A percentile compares a stretch with the other conserved stretches of the same genome.
Evolutionary conservation across 345 rosid genomes (phyloP).

Genomic region (Trapa bicornis): DNA sequence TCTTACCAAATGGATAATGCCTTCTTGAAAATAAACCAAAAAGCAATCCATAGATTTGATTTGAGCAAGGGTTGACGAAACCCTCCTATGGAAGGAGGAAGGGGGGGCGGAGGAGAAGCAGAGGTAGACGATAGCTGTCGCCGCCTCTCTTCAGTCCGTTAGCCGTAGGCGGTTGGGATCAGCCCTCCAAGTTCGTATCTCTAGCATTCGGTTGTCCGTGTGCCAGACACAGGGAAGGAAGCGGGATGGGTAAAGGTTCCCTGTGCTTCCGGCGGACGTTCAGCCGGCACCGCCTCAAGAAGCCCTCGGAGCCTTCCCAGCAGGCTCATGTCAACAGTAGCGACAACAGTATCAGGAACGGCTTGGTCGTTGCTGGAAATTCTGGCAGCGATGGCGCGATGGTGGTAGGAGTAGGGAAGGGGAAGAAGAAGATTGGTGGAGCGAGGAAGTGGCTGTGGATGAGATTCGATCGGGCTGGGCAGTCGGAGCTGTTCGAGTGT

Average conservation of each 20-base stretch:
- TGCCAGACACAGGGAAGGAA: not conserved
- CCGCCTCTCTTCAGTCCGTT: not conserved
- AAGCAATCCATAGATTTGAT: not conserved
- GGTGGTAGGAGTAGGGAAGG: slow-evolving; percentile 25
- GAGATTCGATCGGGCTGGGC: slow-evolving; percentile 72
- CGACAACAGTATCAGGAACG: not conserved
- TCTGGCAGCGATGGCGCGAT: slow-evolving; percentile 17
- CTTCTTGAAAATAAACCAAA: too few species aligned
- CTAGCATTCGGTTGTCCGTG: not conserved
- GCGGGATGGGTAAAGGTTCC: slow-evolving; percentile 35
- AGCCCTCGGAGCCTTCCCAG: slow-evolving; percentile 16
- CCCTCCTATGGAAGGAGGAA: slow-evolving; percentile 8
- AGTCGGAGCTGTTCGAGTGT: slow-evolving; percentile 67
- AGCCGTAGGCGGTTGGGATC: not conserved
- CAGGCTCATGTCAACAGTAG: not conserved
- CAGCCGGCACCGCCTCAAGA: slow-evolving; percentile 35
- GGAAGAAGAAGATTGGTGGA: slow-evolving; percentile 83
- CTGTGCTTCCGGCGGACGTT: slow-evolving; percentile 36
- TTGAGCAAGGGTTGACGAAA: not conserved
- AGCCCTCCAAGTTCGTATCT: not conserved
- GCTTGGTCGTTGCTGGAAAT: not conserved
- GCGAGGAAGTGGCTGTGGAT: slow-evolving; percentile 92
- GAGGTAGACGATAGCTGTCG: not conserved
- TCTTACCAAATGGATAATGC: too few species aligned
- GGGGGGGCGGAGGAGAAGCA: slow-evolving; percentile 6